Base-by-base conservation (phyloP, 164 flowering plant genomes). In the Liriodendron chinense region DNA sequence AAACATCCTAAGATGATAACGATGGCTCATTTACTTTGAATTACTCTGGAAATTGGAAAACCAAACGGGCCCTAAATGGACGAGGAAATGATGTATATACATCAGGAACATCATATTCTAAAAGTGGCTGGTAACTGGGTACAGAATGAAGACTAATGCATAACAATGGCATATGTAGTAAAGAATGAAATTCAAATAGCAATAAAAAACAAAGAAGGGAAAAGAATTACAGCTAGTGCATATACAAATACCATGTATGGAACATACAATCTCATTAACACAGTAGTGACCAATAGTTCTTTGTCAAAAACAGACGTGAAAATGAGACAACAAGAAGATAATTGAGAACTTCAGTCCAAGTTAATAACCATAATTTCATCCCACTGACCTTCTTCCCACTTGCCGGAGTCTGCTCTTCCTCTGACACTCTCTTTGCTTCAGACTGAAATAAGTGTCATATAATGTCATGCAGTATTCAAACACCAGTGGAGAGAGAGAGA, bases 351-450 rank as follows among this genome's bases (percentile, higher is more conserved):
- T 5, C 2, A 9, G 26, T 22, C 68, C 28, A 22, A 65, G 28
- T 67, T 13, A 9, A 13, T 16, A 34, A 67, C 20, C 20, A 67
- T 4, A 66, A 28, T 16, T 28, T 34, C 22, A 73, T 48, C 72
- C 23, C 70, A 64, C 57, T 78, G 56, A 91, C 94, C 91, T 83
- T 82, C 73, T 78, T 82, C 9, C 49, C 79, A 68, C 78, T 82
- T 26, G 84, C 26, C 8, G n/a, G 26, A 22, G 62, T 16, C 18
- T 63, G 43, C 5, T 76, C 92, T 80, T 87, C 87, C 77, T 78
- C 77, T 73, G 61, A 74, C 25, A 79, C 67, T 79, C 94, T 92
- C 79, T 94, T 96, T 72, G 86, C 87, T 83, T 94, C 98, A 71
- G 80, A 84, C 98, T 94, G 88, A 68, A 83, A 74, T 50, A 76